Evolutionary conservation across 2,329 filamentous ascomycete genomes (phyloP).

Genomic region (Pestalotiopsis fici): DNA sequence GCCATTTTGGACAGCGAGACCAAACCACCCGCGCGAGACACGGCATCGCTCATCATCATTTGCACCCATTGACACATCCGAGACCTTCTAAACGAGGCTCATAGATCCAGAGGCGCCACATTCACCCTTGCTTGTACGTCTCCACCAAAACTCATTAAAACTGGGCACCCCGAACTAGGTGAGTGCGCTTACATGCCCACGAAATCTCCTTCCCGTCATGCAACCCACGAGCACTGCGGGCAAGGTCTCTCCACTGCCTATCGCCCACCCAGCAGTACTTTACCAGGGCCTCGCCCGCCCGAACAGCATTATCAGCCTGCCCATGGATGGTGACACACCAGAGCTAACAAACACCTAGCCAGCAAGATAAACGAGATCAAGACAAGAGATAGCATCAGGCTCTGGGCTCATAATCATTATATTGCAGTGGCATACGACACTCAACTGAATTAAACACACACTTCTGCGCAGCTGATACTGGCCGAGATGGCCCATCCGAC

Average conservation of each 20-base stretch:
- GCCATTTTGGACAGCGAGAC: neutral
- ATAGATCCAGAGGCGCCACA: slow-evolving; percentile 24
- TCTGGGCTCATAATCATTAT: slow-evolving; percentile 8
- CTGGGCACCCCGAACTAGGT: slow-evolving; percentile 21
- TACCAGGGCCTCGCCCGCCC: slow-evolving; percentile 12
- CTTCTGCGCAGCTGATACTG: slow-evolving; percentile 18
- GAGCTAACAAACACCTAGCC: neutral
- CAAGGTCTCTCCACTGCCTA: slow-evolving; percentile 12
- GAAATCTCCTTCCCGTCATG: slow-evolving; percentile 15
- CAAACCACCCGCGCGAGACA: neutral
- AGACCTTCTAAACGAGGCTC: slow-evolving; percentile 19
- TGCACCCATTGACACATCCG: slow-evolving; percentile 11
- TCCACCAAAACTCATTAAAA: slow-evolving; percentile 32
- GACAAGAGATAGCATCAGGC: neutral
- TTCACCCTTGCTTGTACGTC: slow-evolving; percentile 29
- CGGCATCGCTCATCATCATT: slow-evolving; percentile 20
- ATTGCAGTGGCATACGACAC: neutral
- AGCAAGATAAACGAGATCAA: slow-evolving; percentile 4
- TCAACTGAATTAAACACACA: neutral
- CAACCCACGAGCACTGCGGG: slow-evolving; percentile 5
- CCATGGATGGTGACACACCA: neutral
- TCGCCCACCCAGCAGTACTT: slow-evolving; percentile 11
- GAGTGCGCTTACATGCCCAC: slow-evolving; percentile 19
- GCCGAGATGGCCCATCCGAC: slow-evolving; percentile 56
- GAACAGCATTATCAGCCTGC: neutral